Evolutionary conservation across 2,329 filamentous ascomycete species (phyloP).

Genomic region (Colletotrichum coccodes): DNA sequence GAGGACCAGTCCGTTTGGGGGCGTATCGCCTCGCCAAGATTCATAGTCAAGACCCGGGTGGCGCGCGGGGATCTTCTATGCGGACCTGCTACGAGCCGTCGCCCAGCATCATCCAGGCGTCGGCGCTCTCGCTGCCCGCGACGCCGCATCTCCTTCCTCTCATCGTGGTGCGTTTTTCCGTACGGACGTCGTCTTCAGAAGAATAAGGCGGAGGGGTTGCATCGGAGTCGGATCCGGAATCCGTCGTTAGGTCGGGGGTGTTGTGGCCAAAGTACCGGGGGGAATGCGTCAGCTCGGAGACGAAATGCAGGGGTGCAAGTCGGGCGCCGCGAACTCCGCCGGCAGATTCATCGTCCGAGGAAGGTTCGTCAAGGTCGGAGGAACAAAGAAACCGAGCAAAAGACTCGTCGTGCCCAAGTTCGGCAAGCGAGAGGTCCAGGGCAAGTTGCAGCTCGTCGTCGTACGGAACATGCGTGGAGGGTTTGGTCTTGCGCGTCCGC

Average conservation of each 20-base stretch:
- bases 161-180: background rate
- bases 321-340: conserved; percentile 25
- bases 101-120: conserved; percentile 54
- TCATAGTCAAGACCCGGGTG: conserved; percentile 40
- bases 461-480: conserved; percentile 36
- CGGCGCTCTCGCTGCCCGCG: conserved; percentile 36
- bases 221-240: conserved; percentile 35
- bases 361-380: conserved; percentile 31
- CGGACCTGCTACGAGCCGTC: conserved; percentile 59
- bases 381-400: conserved; percentile 49
- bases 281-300: conserved; percentile 50
- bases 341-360: conserved; percentile 35
- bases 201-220: background rate
- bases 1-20: conserved; percentile 50
- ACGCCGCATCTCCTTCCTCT: conserved; percentile 38
- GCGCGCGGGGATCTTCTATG: conserved; percentile 41
- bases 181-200: conserved; percentile 45
- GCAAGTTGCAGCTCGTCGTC: conserved; percentile 41
- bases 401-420: conserved; percentile 51
- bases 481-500: conserved; percentile 40
- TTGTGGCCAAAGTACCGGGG: conserved; percentile 46
- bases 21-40: conserved; percentile 41
- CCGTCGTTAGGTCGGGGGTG: conserved; percentile 45
- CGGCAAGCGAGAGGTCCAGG: conserved; percentile 55
- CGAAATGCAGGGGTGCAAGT: conserved; percentile 47